Evolutionary conservation across 208 protist genomes (phyloP), one percentile per base, ranked within the genome.

Genomic region (Sergeia podlipaevii): DNA sequence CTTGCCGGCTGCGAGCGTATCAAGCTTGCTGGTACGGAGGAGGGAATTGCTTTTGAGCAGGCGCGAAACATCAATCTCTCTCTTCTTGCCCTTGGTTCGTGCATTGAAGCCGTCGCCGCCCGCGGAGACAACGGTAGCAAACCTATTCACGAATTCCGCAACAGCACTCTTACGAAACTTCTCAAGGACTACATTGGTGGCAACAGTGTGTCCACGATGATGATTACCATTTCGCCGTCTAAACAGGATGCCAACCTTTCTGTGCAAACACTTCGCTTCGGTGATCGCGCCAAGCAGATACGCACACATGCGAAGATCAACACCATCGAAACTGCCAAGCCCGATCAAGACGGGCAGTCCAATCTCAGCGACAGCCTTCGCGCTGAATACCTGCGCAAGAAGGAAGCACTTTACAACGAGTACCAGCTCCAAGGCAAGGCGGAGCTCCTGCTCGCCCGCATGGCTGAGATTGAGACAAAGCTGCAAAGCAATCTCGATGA

Each of bases 51-150:
- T 30, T 89, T 93, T 55, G 80, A 93, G 51, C 70, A 93, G 64
- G 83, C 86, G 29, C 78, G 82, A 41, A 85, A 90, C 62, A 93
- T 93, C 53, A 93, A 93, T 51, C 69, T 87, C 17, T 93, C 81
- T 36, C 64, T 93, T 41, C 77, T 93, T 32, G 61, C 77, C 6
- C 66, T 93, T 37, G 83, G 82, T 8, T 85, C 71, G 20, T 90
- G 81, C 63, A 88, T 93, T 65, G 83, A 93, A 50, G 80, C 78
- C 29, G 82, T 93, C 10, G 75, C 73, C n/a, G 56, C 65, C 36
- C 72, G 80, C 27, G 62, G 63, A 10, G 50, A 60, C 2, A 67
- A 67, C 51, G 60, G 60, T 37, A 67, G 61, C 50, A 45, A 51
- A 20, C 30, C 62, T 17, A 78, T 94, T 55, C 65, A 72, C 13